Percentiles rank a stretch among this genome's conserved stretches.
Conservation (phyloP, 768 basidiomycete genomes). For the Leccinum aurantiacum region DNA sequence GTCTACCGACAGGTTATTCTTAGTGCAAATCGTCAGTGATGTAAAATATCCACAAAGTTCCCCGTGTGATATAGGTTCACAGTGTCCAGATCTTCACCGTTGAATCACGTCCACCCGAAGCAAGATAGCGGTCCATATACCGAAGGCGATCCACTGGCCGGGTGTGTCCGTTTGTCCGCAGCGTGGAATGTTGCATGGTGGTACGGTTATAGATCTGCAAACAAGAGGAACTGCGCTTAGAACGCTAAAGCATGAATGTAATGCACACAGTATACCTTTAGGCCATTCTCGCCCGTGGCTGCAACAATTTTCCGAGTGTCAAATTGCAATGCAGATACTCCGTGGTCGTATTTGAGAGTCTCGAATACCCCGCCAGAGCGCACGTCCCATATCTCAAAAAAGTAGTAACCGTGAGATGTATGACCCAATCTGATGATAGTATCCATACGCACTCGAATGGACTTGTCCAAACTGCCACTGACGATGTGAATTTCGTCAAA, state of each 20-base stretch:
- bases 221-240: background rate
- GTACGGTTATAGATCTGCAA: constrained; percentile 91
- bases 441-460: constrained; percentile 64
- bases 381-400: constrained; percentile 88
- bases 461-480: constrained; percentile 92
- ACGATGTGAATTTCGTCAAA: constrained; percentile 95
- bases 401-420: background rate
- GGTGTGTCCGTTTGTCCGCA: constrained; percentile 91
- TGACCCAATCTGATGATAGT: background rate
- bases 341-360: constrained; percentile 86
- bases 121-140: constrained; percentile 95
- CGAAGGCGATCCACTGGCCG: constrained; percentile 84
- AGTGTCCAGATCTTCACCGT: constrained; percentile 92
- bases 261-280: constrained; percentile 59
- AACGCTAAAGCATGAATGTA: background rate
- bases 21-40: constrained; percentile 14
- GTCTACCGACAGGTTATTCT: constrained; percentile 20
- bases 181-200: constrained; percentile 80
- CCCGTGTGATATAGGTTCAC: constrained; percentile 38
- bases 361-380: constrained; percentile 87
- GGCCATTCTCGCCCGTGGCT: constrained; percentile 89
- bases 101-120: constrained; percentile 86
- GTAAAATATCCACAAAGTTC: constrained; percentile 16
- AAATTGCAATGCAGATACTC: constrained; percentile 90
- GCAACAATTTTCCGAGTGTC: constrained; percentile 92